Base-by-base conservation (phyloP, 345 rosid genomes). In the Moringa oleifera region DNA sequence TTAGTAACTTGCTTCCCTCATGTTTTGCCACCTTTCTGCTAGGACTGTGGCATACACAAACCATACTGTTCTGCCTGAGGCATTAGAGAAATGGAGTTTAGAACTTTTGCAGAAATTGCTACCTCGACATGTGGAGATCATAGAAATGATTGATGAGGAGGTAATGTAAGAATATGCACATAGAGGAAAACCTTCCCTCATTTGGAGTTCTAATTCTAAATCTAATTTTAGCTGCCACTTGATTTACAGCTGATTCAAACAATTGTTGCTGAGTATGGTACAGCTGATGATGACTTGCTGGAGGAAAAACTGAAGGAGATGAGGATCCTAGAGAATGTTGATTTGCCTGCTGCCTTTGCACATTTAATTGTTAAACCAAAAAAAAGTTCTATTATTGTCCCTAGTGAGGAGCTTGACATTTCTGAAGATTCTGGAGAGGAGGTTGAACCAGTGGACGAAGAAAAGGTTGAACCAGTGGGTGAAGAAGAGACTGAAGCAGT, bases 41-140 rank as follows among this genome's bases (percentile, higher is more conserved):
- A 88, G 95, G 71, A 88, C 95, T 71, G 73, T 80, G 77, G 95
- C 95, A 50, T 88, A 88, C 76, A 88, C 95, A 58, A 88, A 88
- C 78, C 95, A 88, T 61, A 88, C 95, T 54, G 91, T 88, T 56
- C 68, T 88, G 68, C 95, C 95, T 9, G 95, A 88, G 79, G 95
- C 95, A 23, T 61, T 85, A 76, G 95, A 88, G 83, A 88, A 88
- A 74, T 88, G 95, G 95, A 88, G 91, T 70, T 76, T 88, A 57
- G 95, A 83, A 65, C 89, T 88, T 47, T 79, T 85, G 96, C 80
- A 79, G 77, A 82, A 85, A 66, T 53, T 88, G 72, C 76, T 88
- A 22, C 96, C 96, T 61, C 86, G 96, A 21, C 91, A 85, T 62
- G 77, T 83, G 56, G 88, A 83, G 83, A 88, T 88, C 51, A 88